A percentile compares a stretch with the other conserved stretches of the same genome.
Evolutionary conservation across 2,329 filamentous ascomycete genomes (phyloP).

Genomic region (Chaetomium strumarium): DNA sequence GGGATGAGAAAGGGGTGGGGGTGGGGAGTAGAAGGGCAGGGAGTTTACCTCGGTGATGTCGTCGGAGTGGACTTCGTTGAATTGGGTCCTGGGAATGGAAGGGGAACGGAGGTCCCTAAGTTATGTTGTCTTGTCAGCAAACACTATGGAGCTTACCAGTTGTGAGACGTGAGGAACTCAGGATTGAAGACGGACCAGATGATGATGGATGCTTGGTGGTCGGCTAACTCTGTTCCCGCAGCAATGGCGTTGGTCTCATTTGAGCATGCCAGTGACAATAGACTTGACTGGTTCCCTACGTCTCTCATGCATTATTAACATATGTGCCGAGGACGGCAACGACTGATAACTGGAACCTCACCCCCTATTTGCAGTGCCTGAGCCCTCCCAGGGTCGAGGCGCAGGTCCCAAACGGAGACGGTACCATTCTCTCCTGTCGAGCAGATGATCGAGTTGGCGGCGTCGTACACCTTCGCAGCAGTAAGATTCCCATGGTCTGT

Average conservation of each 20-base stretch:
- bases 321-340: conserved; percentile 17
- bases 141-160: no score
- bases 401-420: conserved; percentile 61
- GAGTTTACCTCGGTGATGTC: conserved; percentile 54
- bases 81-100: conserved; percentile 44
- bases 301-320: neutral
- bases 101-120: conserved; percentile 53
- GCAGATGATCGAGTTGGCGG: conserved; percentile 48
- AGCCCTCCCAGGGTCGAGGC: conserved; percentile 37
- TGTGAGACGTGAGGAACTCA: no score
- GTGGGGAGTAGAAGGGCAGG: neutral
- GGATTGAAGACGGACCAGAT: conserved; percentile 45
- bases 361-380: conserved; percentile 41
- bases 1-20: neutral
- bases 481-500: conserved; percentile 59
- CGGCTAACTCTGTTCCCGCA: conserved; percentile 66
- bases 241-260: conserved; percentile 54
- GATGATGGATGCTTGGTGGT: conserved; percentile 55
- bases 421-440: conserved; percentile 68
- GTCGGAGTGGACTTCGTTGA: conserved; percentile 62
- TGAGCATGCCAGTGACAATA: conserved; percentile 62
- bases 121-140: no score
- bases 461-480: conserved; percentile 52
- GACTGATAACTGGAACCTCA: conserved; percentile 28
- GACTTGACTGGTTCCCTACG: conserved; percentile 22